Evolutionary conservation across 2,329 filamentous ascomycete genomes (phyloP).

Genomic region (Coleophoma cylindrospora): DNA sequence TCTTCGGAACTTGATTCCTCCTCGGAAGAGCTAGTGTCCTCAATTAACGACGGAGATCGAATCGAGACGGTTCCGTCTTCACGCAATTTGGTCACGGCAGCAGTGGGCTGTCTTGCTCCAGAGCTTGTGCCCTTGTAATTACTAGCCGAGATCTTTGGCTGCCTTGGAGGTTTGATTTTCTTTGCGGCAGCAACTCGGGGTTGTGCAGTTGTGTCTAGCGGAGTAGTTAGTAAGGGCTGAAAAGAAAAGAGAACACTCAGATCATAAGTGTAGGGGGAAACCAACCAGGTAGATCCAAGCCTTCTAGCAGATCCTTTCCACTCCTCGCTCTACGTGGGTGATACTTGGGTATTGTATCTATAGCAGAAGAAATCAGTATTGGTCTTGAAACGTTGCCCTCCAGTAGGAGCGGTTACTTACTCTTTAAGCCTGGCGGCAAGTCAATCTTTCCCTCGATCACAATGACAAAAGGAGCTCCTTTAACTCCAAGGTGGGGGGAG

Average conservation of each 20-base stretch:
- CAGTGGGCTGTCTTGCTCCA: conserved; percentile 10
- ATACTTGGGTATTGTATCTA: conserved; percentile 26
- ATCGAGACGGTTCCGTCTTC: conserved; percentile 10
- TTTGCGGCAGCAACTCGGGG: background rate
- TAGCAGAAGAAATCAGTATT: too few relatives aligned
- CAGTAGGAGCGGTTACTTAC: conserved; percentile 11
- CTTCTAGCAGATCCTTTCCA: conserved; percentile 23
- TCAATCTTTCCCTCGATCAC: conserved; percentile 19
- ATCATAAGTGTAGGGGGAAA: background rate
- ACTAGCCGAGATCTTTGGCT: conserved; percentile 13
- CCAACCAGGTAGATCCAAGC: conserved; percentile 23
- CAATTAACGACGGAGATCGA: conserved; percentile 18
- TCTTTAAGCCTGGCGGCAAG: conserved; percentile 21
- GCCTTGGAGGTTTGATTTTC: conserved; percentile 10
- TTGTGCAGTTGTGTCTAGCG: background rate
- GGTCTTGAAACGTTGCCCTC: too few relatives aligned
- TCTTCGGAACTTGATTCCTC: conserved; percentile 26
- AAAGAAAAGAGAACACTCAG: too few relatives aligned
- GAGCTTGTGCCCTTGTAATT: conserved; percentile 23
- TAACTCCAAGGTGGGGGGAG: conserved; percentile 16
- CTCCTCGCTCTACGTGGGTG: conserved; percentile 23
- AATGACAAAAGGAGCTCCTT: conserved; percentile 21
- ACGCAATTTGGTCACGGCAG: conserved; percentile 11
- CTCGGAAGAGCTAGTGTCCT: conserved; percentile 25
- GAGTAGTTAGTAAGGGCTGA: background rate